These are phyloP conservation scores for Trichophyton benhamiae DNA, from an alignment of 2,329 filamentous ascomycete genomes.

Conservation along the genomic window DNA sequence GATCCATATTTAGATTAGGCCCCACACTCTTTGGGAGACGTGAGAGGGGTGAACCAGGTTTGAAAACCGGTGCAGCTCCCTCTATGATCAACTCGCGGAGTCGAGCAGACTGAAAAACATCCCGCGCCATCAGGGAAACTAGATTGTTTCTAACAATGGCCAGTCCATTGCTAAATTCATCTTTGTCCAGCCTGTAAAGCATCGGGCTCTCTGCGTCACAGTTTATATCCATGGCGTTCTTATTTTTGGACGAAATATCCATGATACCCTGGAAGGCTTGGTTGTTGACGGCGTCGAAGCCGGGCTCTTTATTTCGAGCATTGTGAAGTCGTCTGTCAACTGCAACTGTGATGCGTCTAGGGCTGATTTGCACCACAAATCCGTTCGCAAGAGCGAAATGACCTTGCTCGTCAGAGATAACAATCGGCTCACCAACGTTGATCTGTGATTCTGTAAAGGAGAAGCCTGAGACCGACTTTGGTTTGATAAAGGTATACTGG, in stretches of 20 bases:
- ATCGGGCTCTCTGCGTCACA: slow-evolving; percentile 37
- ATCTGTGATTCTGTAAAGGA: slow-evolving; percentile 90
- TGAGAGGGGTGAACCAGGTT: slow-evolving; percentile 29
- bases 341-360: slow-evolving; percentile 67
- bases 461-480: slow-evolving; percentile 48
- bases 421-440: slow-evolving; percentile 74
- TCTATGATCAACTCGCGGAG: slow-evolving; percentile 74
- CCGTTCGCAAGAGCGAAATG: slow-evolving; percentile 93
- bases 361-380: slow-evolving; percentile 67
- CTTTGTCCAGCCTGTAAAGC: slow-evolving; percentile 80
- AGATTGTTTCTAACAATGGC: slow-evolving; percentile 88
- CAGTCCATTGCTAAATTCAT: slow-evolving; percentile 98
- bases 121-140: slow-evolving; percentile 78
- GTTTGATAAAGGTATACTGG: slow-evolving; percentile 72
- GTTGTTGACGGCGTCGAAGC: slow-evolving; percentile 64
- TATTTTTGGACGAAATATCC: slow-evolving; percentile 45
- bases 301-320: slow-evolving; percentile 59
- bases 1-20: slow-evolving; percentile 68
- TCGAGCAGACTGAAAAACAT: slow-evolving; percentile 55
- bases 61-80: slow-evolving; percentile 60
- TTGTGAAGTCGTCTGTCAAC: slow-evolving; percentile 87
- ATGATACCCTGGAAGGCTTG: slow-evolving; percentile 87
- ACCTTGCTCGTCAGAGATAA: slow-evolving; percentile 89
- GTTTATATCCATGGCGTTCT: slow-evolving; percentile 20
- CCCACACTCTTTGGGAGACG: slow-evolving; percentile 44